Evolutionary conservation across 192 early-diverging fungal genomes (phyloP), one percentile per base, ranked within the genome.

Genomic region (Entomortierella lignicola): DNA sequence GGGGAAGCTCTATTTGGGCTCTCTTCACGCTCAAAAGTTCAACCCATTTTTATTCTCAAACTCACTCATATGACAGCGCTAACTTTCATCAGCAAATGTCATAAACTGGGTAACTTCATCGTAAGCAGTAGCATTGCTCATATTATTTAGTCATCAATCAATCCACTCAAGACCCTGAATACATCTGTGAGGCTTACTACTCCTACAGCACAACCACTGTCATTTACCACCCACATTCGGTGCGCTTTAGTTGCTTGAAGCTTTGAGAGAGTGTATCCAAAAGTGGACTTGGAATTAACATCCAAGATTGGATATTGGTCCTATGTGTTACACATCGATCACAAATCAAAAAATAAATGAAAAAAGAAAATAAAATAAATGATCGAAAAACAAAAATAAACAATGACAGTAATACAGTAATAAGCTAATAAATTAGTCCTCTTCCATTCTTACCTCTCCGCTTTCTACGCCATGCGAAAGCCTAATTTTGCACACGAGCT

Each of bases 131-230:
- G n/a, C 13, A 10, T 6, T 42, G 39, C 8, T 42, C 13, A 42
- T 42, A 42, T 42, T 13, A 13, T 42, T 42, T 67, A 67, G 10
- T 64, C 50, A 15, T 79, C 74, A 39, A 64, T 79, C 55, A 69
- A 26, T 3, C 47, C 34, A n/a, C 80, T 80, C 31, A 93, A 72
- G 54, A 91, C 74, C 6, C 88, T 80, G 73, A 94, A 83, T 13
- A 96, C 83, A 71, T 96, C 94, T 21, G 94, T 96, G 13, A 96
- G 83, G 26, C 90, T 92, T 8, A 96, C 89, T 18, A 96, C 88
- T 17, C 92, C 92, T n/a, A 87, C 79, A 21, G 86, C 82, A 52
- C 81, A 79, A 15, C 85, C 86, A 21, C 65, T 42, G 25, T 88
- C 86, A 52, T 90, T 85, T 26, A 85, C 86, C 5, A 94, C 91